Percentiles rank a stretch among this genome's conserved stretches.
Conservation (phyloP, 2,329 filamentous ascomycete genomes). For the Sclerotinia glacialis region DNA sequence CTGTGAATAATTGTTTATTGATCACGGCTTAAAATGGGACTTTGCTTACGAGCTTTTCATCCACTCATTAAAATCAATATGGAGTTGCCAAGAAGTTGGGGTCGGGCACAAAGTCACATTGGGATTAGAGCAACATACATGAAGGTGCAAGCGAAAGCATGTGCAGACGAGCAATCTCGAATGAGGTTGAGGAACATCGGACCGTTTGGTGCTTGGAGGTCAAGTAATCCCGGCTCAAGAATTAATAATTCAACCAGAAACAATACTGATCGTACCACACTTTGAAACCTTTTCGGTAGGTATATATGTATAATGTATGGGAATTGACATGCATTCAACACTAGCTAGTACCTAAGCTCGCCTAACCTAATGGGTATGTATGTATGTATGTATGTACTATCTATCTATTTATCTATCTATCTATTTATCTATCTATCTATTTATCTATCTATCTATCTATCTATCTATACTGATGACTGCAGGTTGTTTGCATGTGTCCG, state of each 20-base stretch:
- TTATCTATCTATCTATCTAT: not conserved
- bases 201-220: slow-evolving; percentile 20
- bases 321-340: slow-evolving; percentile 3
- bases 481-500: slow-evolving; percentile 5
- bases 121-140: slow-evolving; percentile 11
- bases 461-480: not conserved
- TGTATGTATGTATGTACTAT: too few species aligned
- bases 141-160: slow-evolving; percentile 9
- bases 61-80: slow-evolving; percentile 16
- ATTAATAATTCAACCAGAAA: not conserved
- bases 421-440: not conserved
- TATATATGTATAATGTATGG: not conserved
- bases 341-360: slow-evolving; percentile 4
- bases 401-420: too few species aligned
- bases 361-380: not conserved
- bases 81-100: slow-evolving; percentile 16
- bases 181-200: slow-evolving; percentile 24
- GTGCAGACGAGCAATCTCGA: slow-evolving; percentile 18
- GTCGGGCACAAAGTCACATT: slow-evolving; percentile 20
- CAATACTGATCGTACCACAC: slow-evolving; percentile 5
- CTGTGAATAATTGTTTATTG: slow-evolving; percentile 10
- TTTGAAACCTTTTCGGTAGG: not conserved
- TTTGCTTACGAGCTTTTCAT: slow-evolving; percentile 11
- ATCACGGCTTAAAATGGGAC: slow-evolving; percentile 15
- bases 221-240: not conserved